phyloP scores from a whole-genome alignment of 2,329 filamentous ascomycete species.

The Fusarium fujikuroi region DNA sequence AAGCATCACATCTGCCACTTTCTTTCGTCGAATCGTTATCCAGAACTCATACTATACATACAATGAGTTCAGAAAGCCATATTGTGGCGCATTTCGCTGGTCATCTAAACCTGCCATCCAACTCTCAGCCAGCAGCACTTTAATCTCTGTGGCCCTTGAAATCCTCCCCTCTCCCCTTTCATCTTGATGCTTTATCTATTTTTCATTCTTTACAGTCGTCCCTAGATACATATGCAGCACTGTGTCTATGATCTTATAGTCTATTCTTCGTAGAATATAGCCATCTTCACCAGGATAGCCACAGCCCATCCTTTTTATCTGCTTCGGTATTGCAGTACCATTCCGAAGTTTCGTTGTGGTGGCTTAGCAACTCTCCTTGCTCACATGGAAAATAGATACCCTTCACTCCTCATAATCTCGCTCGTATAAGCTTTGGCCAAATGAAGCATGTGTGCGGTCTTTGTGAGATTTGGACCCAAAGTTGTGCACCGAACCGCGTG shows the following conservation, averaged over 20 bases:
- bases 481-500: background rate
- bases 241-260: too few relatives aligned
- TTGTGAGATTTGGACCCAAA: rapidly evolving
- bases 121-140: background rate
- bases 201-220: too few relatives aligned
- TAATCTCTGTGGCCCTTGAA: background rate
- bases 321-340: background rate
- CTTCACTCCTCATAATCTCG: background rate
- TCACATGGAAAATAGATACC: background rate
- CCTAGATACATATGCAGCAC: too few relatives aligned
- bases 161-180: background rate
- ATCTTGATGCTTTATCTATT: background rate
- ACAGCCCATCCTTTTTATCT: background rate
- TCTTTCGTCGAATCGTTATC: background rate
- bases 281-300: background rate
- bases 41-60: background rate
- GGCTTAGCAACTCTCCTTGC: background rate
- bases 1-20: background rate
- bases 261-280: background rate
- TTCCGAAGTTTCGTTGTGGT: background rate
- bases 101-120: background rate
- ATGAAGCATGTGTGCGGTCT: background rate
- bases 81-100: rapidly evolving
- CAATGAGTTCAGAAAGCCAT: background rate
- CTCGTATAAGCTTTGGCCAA: rapidly evolving